These are phyloP conservation scores for Blastobotrys terrestris DNA, from an alignment of 805 yeast genomes.

Conservation along the genomic window DNA sequence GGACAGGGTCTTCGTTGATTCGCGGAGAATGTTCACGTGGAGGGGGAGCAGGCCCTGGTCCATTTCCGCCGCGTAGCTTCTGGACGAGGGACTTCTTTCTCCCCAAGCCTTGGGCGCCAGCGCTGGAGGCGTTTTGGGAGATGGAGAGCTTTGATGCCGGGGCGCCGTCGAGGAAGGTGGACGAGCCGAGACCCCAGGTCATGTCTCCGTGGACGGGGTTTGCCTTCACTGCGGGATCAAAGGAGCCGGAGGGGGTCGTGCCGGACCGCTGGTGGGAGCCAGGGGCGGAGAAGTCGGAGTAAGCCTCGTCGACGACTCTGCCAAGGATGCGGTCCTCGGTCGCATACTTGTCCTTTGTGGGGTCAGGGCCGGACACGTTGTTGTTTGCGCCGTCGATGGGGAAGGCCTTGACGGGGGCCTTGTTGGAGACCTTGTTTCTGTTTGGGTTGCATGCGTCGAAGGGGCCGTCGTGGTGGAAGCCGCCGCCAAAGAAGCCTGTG, in stretches of 20 bases:
- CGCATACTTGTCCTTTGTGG: slow-evolving; percentile 31
- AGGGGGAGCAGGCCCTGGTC: slow-evolving; percentile 10
- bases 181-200: slow-evolving; percentile 83
- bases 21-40: background rate
- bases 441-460: slow-evolving; percentile 98
- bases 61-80: slow-evolving; percentile 41
- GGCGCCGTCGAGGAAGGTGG: slow-evolving; percentile 93
- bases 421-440: slow-evolving; percentile 62
- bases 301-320: slow-evolving; percentile 46
- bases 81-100: slow-evolving; percentile 83
- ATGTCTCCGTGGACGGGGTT: slow-evolving; percentile 78
- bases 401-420: slow-evolving; percentile 92
- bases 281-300: slow-evolving; percentile 28
- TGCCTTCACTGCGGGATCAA: slow-evolving; percentile 65
- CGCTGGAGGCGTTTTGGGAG: slow-evolving; percentile 24
- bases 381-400: slow-evolving; percentile 94
- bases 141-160: slow-evolving; percentile 65
- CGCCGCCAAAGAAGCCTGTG: slow-evolving; percentile 87
- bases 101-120: slow-evolving; percentile 44
- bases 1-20: slow-evolving; percentile 9
- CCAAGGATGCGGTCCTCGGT: slow-evolving; percentile 76
- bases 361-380: slow-evolving; percentile 65
- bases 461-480: slow-evolving; percentile 98
- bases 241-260: slow-evolving; percentile 23
- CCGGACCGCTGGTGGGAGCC: slow-evolving; percentile 4